Evolutionary conservation across 2,329 filamentous ascomycete species (phyloP), one percentile per base, ranked within the genome.

Genomic region (Diaporthe sp.): DNA sequence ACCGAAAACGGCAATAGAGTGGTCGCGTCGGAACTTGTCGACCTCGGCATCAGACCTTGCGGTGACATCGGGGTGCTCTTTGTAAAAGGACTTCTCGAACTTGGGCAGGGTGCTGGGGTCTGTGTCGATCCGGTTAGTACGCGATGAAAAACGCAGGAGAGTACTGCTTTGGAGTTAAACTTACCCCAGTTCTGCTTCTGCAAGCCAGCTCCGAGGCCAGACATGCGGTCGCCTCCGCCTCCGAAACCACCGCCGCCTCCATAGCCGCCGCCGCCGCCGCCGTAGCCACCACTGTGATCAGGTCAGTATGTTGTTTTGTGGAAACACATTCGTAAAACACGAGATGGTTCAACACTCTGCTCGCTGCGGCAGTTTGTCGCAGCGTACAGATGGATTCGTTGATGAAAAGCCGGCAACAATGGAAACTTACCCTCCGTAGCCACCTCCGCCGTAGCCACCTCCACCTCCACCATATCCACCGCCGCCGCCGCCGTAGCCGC

Each of bases 81-180:
- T 98, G 91, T 99, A 99, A 88, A 99, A 99, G 12, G 94, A 96
- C 87, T 99, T 99, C 84, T 99, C 97, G 87, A 99, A 99, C 86
- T 98, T 98, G 80, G 97, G 96, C 60, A 99, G 82, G 9, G 92
- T 84, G 81, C 84, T 88, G 71, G 97, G 80, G 83, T 99, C 97
- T 97, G 78, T 28, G 25, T 8, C 38, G 33, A 74, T 33, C 82
- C 80, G 83, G 80, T 74, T 76, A 57, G 75, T n/a, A 73, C 73
- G 55, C 67, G 74, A 77, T 84, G 78, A 82, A 77, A 77, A 71
- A 75, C 68, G 75, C 25, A 17, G 9, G 4, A 52, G 13, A 28
- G 8, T 38, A 5, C 22, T 47, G 38, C 12, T 71, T 77, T 67
- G 42, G n/a, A 42, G 66, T 15, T 7, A 30, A 74, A 89, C 93